phyloP scores from a whole-genome alignment of 1,284 basidiomycete species.

The Trichosporon coremiiforme region DNA sequence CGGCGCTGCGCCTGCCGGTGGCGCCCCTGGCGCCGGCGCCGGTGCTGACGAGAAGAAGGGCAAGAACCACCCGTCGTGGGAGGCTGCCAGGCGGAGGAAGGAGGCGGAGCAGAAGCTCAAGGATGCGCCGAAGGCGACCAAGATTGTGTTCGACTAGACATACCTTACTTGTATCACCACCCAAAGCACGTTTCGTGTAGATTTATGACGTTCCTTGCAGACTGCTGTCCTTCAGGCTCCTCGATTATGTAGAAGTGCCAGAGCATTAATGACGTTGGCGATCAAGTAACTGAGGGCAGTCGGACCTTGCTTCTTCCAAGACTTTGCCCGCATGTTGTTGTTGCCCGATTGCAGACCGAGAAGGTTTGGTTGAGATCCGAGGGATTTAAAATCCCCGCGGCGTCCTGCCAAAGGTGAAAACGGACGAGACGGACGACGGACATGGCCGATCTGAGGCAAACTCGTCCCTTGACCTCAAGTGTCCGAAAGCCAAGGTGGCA shows the following conservation, averaged over 20 bases:
- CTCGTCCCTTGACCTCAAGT: background rate
- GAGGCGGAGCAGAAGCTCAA: constrained; percentile 58
- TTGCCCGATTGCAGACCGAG: background rate
- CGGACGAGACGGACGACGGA: constrained; percentile 14
- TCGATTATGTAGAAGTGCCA: background rate
- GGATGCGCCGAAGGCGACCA: constrained; percentile 57
- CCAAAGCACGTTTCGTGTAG: background rate
- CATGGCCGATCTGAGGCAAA: background rate
- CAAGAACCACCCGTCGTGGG: constrained; percentile 83
- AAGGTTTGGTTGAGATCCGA: constrained; percentile 1
- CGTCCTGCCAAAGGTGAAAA: background rate
- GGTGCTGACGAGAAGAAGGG: constrained; percentile 19
- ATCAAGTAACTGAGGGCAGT: background rate
- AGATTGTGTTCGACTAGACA: constrained; percentile 60
- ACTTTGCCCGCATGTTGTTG: background rate
- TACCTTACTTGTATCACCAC: background rate
- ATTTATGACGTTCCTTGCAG: background rate
- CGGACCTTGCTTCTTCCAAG: background rate
- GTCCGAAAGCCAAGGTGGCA: background rate
- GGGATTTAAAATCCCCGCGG: background rate
- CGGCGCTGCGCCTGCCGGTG: background rate
- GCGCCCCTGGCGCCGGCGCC: background rate
- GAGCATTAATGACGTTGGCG: background rate
- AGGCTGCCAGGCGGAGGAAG: constrained; percentile 78
- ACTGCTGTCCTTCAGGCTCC: background rate